Base-by-base conservation (phyloP, 768 basidiomycete genomes). In the Auriscalpium orientale region DNA sequence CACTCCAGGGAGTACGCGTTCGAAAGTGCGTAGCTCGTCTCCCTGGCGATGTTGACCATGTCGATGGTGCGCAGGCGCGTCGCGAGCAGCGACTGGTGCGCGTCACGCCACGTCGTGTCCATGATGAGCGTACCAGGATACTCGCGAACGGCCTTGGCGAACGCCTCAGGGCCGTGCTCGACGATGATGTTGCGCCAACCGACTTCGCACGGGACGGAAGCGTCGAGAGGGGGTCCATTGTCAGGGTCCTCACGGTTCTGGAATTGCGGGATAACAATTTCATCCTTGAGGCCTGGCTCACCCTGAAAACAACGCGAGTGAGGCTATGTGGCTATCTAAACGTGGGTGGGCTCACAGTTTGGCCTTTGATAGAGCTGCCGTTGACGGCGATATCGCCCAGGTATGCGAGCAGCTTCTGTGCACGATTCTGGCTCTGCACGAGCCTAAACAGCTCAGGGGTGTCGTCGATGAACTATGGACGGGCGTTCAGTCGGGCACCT, bases 101-200 rank as follows among this genome's bases (percentile, higher is more conserved):
- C 97, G 67, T 99, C 97, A 70, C 97, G 90, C 95, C 97, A 98
- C 1, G 95, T 98, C 33, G 95, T 98, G 73, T 99, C 91, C 92
- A 94, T 93, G 72, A 97, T 95, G 59, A 98, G 80, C 54, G 84
- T 86, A 55, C 97, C 97, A 52, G 91, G 91, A 73, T 99, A 98
- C 60, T 87, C 89, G 64, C 97, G 87, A 55, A 98, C 92, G 43
- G 97, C 97, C 74, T 94, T 97, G 51, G 97, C 97, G 67, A 99
- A 99, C 1, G 91, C 97, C 71, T 94, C 97, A 11, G 97, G 97
- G 21, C 97, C 97, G 58, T 97, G 80, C 71, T 98, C 92, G 62
- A 97, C 89, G 70, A 99, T 97, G 71, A 99, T 97, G 74, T 95
- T 97, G 59, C 97, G 85, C 97, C 97, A 99, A 56, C 97, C 97